Evolutionary conservation across 208 protist species (phyloP), one percentile per base, ranked within the genome.

Genomic region (Trypanosoma platydactyli): DNA sequence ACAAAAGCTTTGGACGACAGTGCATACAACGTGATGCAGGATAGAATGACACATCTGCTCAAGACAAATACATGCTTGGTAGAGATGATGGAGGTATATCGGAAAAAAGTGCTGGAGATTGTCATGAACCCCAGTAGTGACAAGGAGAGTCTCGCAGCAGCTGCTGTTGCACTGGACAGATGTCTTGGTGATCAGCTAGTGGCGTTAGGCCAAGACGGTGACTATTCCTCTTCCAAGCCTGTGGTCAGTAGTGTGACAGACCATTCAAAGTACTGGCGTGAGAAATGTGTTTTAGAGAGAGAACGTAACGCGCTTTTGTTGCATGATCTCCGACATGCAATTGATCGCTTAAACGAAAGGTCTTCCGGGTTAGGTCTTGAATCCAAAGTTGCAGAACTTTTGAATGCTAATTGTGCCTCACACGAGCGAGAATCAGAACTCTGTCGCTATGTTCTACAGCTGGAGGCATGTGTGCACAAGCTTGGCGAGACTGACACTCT

Each of bases 51-150:
- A 38, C 30, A 61, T 38, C 18, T 61, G 9, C 29, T 7, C 18
- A 69, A 69, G 18, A 69, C 59, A 5, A 44, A 62, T 24, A 20
- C 12, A 0, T 69, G 64, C 50, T 27, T 69, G 42, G 4, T 69
- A 15, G 64, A 61, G n/a, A 69, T 69, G 64, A 69, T 61, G 38
- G 54, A 69, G 33, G 30, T 33, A 1, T 69, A 69, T 62, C 64
- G 64, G 33, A 33, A 44, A 55, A 69, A 61, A 50, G 30, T 69
- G 1, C 18, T 62, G 16, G 64, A 69, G 27, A 55, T 52, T 46
- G 44, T 55, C 4, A 62, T 44, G 6, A 61, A 1, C 41, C 16
- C 64, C 2, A 16, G 1, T 35, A n/a, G 25, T 30, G 54, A 60
- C 44, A 42, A 22, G 5, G 54, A 7, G 24, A 49, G 24, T 18